phyloP scores from a whole-genome alignment of 2,329 filamentous ascomycete species.

The Phaeosphaeria sp. region DNA sequence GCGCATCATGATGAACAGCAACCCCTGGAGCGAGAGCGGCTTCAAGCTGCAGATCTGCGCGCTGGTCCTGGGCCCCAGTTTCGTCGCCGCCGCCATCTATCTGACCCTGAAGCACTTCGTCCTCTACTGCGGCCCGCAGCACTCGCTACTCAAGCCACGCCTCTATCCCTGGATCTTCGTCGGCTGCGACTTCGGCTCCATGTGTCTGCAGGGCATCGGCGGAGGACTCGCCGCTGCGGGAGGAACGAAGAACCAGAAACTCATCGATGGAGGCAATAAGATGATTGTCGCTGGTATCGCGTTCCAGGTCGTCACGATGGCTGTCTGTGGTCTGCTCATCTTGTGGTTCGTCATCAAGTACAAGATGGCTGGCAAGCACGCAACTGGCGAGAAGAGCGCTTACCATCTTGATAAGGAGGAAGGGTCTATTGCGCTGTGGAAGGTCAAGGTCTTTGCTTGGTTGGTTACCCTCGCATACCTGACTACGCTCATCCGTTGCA shows the following conservation, averaged over 20 bases:
- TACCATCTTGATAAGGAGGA: constrained; percentile 32
- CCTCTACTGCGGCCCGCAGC: constrained; percentile 51
- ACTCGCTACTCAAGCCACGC: constrained; percentile 47
- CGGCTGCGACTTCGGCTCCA: constrained; percentile 61
- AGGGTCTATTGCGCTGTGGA: constrained; percentile 19
- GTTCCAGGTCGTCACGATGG: constrained; percentile 61
- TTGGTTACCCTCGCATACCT: constrained; percentile 48
- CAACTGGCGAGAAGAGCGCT: constrained; percentile 29
- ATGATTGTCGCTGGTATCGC: constrained; percentile 64
- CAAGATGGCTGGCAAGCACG: constrained; percentile 17
- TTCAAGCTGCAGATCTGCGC: constrained; percentile 54
- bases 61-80: constrained; percentile 52
- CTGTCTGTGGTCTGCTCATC: constrained; percentile 53
- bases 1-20: constrained; percentile 50
- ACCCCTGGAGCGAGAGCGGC: constrained; percentile 51
- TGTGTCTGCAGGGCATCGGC: constrained; percentile 63
- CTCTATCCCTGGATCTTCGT: constrained; percentile 66
- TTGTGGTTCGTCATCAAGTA: constrained; percentile 42
- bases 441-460: constrained; percentile 28
- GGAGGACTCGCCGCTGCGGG: constrained; percentile 60
- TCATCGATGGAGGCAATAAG: constrained; percentile 55
- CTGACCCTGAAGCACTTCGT: constrained; percentile 57
- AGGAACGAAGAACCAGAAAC: constrained; percentile 32
- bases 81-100: constrained; percentile 56
- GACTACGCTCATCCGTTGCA: constrained; percentile 55